Evolutionary conservation across 2,329 filamentous ascomycete species (phyloP).

Genomic region (Keithomyces neogunnii): DNA sequence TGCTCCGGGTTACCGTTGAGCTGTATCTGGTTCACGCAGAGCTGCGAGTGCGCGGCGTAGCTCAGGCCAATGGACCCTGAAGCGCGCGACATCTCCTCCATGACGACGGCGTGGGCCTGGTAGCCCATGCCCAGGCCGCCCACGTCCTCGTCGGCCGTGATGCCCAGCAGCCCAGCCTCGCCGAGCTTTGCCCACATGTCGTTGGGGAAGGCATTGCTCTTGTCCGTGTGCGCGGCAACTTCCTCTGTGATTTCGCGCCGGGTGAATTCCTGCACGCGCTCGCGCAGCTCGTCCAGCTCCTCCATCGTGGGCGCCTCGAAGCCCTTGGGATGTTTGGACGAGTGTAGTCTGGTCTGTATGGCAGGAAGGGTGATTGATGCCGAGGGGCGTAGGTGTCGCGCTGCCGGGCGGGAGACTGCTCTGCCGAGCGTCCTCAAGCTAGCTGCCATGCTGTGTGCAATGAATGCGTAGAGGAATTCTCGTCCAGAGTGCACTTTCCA

Average conservation of each 20-base stretch:
- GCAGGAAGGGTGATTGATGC: conserved; percentile 21
- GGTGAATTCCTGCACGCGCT: conserved; percentile 81
- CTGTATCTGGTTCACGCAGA: conserved; percentile 94
- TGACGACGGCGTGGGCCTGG: conserved; percentile 89
- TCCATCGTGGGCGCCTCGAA: conserved; percentile 61
- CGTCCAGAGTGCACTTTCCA: no score
- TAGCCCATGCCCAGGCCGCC: conserved; percentile 90
- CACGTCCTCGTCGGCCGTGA: conserved; percentile 87
- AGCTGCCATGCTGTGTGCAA: conserved; percentile 24
- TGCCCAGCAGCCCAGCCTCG: conserved; percentile 81
- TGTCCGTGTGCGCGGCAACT: conserved; percentile 75
- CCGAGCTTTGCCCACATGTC: conserved; percentile 93
- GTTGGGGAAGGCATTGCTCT: conserved; percentile 76
- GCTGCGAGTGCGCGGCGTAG: conserved; percentile 91
- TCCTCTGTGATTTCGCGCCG: conserved; percentile 80
- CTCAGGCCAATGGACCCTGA: conserved; percentile 78
- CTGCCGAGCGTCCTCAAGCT: conserved; percentile 29
- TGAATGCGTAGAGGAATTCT: neutral
- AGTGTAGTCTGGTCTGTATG: conserved; percentile 34
- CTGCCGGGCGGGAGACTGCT: conserved; percentile 25
- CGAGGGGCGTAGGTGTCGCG: conserved; percentile 7
- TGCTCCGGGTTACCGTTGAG: conserved; percentile 76
- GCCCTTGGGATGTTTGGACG: conserved; percentile 52
- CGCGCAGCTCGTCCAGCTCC: conserved; percentile 73
- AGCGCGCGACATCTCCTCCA: conserved; percentile 89